These are phyloP conservation scores for Bonia amplexicaulis DNA, from an alignment of 176 grass and related monocot genomes.

Conservation along the genomic window DNA sequence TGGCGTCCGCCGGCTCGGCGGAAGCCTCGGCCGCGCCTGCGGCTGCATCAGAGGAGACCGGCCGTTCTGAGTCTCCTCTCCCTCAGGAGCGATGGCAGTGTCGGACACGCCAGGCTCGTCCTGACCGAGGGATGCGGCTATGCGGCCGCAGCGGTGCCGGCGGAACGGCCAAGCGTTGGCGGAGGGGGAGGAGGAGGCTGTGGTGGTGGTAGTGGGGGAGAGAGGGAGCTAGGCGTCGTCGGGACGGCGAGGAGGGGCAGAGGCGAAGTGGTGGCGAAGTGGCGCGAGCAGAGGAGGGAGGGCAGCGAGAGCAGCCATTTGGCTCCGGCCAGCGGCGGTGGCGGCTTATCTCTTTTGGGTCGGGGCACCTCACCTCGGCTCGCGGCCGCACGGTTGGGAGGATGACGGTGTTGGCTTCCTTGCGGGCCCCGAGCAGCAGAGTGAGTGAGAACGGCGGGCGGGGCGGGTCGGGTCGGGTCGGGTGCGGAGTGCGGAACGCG, in stretches of 20 bases:
- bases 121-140: conserved; percentile 41
- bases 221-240: not conserved
- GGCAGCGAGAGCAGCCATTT: conserved; percentile 42
- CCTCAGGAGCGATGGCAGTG: not conserved
- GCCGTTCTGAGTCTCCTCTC: not conserved
- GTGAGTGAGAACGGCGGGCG: not conserved
- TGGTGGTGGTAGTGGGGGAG: not conserved
- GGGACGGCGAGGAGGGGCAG: not conserved
- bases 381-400: conserved; percentile 26
- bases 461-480: not conserved
- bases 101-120: conserved; percentile 40
- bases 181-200: conserved; percentile 1
- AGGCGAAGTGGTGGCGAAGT: conserved; percentile 10
- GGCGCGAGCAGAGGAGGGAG: not conserved
- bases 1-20: conserved; percentile 40
- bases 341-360: conserved; percentile 38
- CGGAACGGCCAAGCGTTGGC: not conserved
- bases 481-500: too few relatives aligned
- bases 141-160: not conserved
- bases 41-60: conserved; percentile 17
- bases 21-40: conserved; percentile 3
- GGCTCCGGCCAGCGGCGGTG: conserved; percentile 39
- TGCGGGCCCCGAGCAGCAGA: not conserved
- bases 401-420: not conserved
- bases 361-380: conserved; percentile 6